phyloP scores from a whole-genome alignment of 169 alveolate species.

The Plasmodium chabaudi region DNA sequence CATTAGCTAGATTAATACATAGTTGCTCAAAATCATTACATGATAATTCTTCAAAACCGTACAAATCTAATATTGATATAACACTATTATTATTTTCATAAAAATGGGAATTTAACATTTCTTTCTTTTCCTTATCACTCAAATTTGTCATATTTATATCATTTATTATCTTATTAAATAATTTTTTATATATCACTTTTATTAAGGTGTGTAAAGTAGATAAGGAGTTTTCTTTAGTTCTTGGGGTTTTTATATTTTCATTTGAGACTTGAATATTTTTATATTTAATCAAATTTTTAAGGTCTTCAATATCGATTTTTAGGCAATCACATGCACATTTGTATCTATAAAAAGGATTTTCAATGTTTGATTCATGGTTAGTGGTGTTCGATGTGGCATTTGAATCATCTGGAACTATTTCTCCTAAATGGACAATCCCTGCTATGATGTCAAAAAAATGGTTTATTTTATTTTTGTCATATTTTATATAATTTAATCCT shows the following conservation, averaged over 20 bases:
- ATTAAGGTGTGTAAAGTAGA: conserved; percentile 49
- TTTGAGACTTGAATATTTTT: conserved; percentile 26
- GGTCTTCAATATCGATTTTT: conserved; percentile 1
- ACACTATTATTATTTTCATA: conserved; percentile 64
- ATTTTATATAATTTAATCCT: conserved; percentile 56
- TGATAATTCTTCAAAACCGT: conserved; percentile 98
- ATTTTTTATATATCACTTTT: conserved; percentile 50
- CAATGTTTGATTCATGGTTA: not conserved
- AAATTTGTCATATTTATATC: conserved; percentile 59
- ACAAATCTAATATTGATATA: conserved; percentile 98
- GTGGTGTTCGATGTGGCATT: too few species aligned
- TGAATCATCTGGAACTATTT: conserved; percentile 18
- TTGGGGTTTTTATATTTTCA: conserved; percentile 40
- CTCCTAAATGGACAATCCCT: conserved; percentile 61
- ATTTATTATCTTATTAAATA: conserved; percentile 36
- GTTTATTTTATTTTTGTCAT: conserved; percentile 32
- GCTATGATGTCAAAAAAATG: conserved; percentile 40
- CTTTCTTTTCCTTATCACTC: conserved; percentile 33
- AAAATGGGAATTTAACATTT: conserved; percentile 11
- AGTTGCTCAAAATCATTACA: conserved; percentile 97
- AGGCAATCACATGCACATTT: conserved; percentile 20
- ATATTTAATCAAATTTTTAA: conserved; percentile 18
- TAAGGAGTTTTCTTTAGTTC: conserved; percentile 18
- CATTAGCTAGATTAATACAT: conserved; percentile 98
- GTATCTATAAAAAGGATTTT: not conserved